Evolutionary conservation across 108 stramenopile species (phyloP).

Genomic region (Cyclotella baltica): DNA sequence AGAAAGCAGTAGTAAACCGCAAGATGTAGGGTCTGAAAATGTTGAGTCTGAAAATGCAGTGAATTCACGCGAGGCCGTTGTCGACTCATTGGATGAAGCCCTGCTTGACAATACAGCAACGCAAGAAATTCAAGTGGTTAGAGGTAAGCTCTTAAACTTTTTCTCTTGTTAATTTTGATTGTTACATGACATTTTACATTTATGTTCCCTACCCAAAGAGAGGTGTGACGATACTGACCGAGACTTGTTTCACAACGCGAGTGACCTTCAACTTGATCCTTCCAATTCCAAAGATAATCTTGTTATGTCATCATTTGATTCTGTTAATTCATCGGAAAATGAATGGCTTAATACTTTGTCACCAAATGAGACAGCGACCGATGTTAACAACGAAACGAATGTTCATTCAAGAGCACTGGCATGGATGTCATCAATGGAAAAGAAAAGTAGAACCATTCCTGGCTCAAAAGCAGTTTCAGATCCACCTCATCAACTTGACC

Average conservation of each 20-base stretch:
- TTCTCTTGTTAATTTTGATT: not conserved
- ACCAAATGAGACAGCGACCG: not conserved
- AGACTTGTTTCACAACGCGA: constrained; percentile 39
- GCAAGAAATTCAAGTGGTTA: constrained; percentile 34
- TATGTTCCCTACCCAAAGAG: constrained; percentile 6
- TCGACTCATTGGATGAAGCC: constrained; percentile 32
- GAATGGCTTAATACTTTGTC: constrained; percentile 13
- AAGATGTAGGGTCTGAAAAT: too few species aligned
- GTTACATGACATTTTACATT: not conserved
- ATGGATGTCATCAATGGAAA: constrained; percentile 43
- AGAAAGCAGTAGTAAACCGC: not conserved
- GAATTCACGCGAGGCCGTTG: constrained; percentile 6
- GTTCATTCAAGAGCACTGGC: constrained; percentile 28
- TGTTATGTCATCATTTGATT: constrained; percentile 28
- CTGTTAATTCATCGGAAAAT: constrained; percentile 34
- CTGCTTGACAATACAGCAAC: constrained; percentile 4
- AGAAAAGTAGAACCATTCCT: too few species aligned
- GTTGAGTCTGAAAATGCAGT: constrained; percentile 35
- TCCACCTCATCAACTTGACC: constrained; percentile 22
- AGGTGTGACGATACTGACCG: constrained; percentile 43
- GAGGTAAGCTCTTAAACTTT: constrained; percentile 15
- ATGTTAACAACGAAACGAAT: not conserved
- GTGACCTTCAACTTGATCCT: constrained; percentile 21
- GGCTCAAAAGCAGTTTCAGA: too few species aligned
- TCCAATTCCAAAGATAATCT: constrained; percentile 9